A percentile compares a stretch with the other conserved stretches of the same genome.
Conservation (phyloP, 345 rosid species). For the Heritiera fomes region DNA sequence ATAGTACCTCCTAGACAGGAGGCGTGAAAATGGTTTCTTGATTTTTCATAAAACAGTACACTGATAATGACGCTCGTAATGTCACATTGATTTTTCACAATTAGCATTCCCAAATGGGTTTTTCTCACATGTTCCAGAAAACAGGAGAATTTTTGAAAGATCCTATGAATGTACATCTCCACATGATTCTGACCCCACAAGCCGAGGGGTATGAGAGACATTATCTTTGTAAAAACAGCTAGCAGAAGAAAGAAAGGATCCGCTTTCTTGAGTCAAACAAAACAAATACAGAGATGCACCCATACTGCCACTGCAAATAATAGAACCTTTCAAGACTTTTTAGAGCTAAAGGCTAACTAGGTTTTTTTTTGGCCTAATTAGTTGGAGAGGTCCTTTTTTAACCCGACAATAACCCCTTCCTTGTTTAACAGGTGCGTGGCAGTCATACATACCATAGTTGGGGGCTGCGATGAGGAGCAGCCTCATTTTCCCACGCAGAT, state of each 20-base stretch:
- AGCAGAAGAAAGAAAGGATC: slow-evolving; percentile 27
- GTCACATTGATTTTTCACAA: not conserved
- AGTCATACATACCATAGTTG: slow-evolving; percentile 23
- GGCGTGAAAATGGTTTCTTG: not conserved
- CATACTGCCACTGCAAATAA: slow-evolving; percentile 13
- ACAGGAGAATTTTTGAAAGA: not conserved
- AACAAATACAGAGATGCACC: slow-evolving; percentile 17
- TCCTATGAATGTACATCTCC: not conserved
- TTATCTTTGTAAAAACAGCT: slow-evolving; percentile 55
- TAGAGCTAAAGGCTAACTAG: slow-evolving; percentile 14
- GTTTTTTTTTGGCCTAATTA: no score
- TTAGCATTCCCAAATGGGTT: not conserved
- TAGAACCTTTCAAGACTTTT: slow-evolving; percentile 26
- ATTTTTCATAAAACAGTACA: not conserved
- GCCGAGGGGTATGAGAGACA: slow-evolving; percentile 5
- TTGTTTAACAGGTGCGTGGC: slow-evolving; percentile 19
- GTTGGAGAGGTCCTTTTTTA: slow-evolving; percentile 20
- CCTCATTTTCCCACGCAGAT: slow-evolving; percentile 25
- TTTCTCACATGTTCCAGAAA: not conserved
- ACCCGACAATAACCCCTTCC: slow-evolving; percentile 25
- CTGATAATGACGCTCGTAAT: not conserved
- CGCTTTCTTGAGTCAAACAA: slow-evolving; percentile 31
- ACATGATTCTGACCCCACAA: slow-evolving; percentile 41
- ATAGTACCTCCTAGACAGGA: not conserved
- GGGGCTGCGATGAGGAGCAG: not conserved